These are phyloP conservation scores for Smittium culicis DNA, from an alignment of 371 early-diverging fungal species.

Conservation along the genomic window DNA sequence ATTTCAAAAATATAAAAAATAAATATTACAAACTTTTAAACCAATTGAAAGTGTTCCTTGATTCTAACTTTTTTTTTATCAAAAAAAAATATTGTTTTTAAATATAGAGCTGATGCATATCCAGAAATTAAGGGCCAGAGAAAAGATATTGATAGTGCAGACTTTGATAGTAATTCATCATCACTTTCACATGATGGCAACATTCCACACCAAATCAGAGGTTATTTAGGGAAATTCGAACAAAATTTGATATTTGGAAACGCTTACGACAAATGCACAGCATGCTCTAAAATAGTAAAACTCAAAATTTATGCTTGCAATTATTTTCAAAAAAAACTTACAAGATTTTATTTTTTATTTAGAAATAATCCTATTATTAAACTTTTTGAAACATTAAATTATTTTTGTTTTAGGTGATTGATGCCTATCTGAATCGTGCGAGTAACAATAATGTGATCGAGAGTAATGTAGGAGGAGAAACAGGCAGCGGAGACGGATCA, in stretches of 20 bases:
- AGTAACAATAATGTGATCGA: too few species aligned
- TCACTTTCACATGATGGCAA: conserved; percentile 41
- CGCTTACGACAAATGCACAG: conserved; percentile 77
- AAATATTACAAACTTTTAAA: too few species aligned
- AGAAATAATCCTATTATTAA: too few species aligned
- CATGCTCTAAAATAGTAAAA: conserved; percentile 58
- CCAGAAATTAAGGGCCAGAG: conserved; percentile 1
- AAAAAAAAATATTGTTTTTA: too few species aligned
- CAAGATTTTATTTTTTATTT: not conserved
- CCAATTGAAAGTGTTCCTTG: too few species aligned
- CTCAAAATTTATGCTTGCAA: not conserved
- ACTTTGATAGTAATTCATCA: conserved; percentile 1
- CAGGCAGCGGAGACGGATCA: conserved; percentile 6
- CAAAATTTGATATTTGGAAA: conserved; percentile 74
- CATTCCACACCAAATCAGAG: conserved; percentile 87
- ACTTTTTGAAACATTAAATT: too few species aligned
- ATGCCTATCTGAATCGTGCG: conserved; percentile 39
- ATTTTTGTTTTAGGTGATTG: conserved; percentile 32
- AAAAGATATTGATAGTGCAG: not conserved
- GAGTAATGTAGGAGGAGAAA: too few species aligned
- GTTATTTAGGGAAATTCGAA: conserved; percentile 69
- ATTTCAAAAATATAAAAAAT: too few species aligned
- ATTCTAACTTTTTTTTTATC: too few species aligned
- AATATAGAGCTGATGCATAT: not conserved
- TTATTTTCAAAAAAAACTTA: not conserved